Conservation (phyloP, 2,329 filamentous ascomycete genomes). For the Cytospora chrysosperma region DNA sequence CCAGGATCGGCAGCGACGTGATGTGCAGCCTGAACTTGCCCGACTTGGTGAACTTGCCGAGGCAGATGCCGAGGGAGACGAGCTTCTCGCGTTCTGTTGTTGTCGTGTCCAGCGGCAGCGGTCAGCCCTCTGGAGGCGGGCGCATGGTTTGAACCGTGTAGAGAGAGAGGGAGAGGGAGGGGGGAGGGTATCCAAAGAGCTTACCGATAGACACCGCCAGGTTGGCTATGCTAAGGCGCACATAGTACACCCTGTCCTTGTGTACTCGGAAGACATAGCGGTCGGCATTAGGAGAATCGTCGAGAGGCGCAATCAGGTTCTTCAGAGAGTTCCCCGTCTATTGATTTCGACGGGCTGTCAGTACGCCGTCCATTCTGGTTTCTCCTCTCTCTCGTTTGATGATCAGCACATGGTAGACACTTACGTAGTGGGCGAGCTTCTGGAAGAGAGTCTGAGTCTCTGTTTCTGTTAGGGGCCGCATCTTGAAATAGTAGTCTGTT, state of each 20-base stretch:
- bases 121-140: neutral
- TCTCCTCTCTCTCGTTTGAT: too few relatives aligned
- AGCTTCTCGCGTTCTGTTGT: constrained; percentile 19
- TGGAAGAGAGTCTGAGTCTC: constrained; percentile 82
- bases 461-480: constrained; percentile 78
- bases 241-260: constrained; percentile 85
- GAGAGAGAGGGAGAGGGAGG: too few relatives aligned
- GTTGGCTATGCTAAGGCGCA: constrained; percentile 85
- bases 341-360: neutral
- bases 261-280: constrained; percentile 85
- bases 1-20: constrained; percentile 81
- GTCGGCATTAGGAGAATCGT: constrained; percentile 66
- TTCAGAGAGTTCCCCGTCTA: constrained; percentile 77
- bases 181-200: constrained; percentile 44
- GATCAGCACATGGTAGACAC: neutral
- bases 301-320: constrained; percentile 74
- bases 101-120: neutral
- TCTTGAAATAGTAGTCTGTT: constrained; percentile 41
- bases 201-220: constrained; percentile 82
- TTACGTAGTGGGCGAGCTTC: constrained; percentile 83
- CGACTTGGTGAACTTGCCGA: constrained; percentile 91
- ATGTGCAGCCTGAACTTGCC: constrained; percentile 95
- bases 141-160: neutral
- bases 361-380: neutral
- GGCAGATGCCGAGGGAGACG: constrained; percentile 22